These are phyloP conservation scores for Naganishia onofrii DNA, from an alignment of 768 basidiomycete species.

Conservation along the genomic window DNA sequence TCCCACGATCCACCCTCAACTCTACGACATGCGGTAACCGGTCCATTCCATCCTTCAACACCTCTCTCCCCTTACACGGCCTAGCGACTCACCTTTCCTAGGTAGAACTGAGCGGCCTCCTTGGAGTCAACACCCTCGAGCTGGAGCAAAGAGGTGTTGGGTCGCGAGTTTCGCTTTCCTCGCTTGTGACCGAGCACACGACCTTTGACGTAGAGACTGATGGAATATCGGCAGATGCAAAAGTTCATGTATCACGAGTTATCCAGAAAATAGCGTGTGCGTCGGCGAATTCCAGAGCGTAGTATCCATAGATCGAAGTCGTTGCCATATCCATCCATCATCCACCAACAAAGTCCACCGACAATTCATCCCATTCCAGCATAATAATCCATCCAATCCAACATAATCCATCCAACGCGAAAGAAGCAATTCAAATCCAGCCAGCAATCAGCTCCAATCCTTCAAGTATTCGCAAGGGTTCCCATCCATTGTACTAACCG, in stretches of 20 bases:
- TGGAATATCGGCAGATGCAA: background rate
- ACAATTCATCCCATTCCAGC: background rate
- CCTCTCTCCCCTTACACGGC: background rate
- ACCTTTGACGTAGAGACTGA: conserved; percentile 91
- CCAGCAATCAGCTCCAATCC: conserved; percentile 1
- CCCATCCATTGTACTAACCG: conserved; percentile 17
- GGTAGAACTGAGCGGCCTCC: conserved; percentile 95
- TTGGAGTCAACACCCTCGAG: conserved; percentile 93
- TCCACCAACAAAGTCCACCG: background rate
- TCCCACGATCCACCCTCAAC: background rate
- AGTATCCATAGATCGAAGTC: background rate
- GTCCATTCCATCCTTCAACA: no score
- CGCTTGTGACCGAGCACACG: conserved; percentile 98
- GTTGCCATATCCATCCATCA: background rate
- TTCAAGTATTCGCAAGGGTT: background rate
- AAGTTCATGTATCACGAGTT: background rate
- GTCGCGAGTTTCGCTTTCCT: conserved; percentile 91
- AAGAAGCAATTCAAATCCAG: conserved; percentile 13
- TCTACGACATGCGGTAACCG: background rate
- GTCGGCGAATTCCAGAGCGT: background rate
- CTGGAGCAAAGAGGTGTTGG: conserved; percentile 93
- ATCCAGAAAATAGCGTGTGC: background rate
- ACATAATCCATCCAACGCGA: conserved; percentile 3
- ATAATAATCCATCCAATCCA: background rate
- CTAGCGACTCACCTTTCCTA: conserved; percentile 76